A percentile compares a stretch with the other conserved stretches of the same genome.
phyloP scores from a whole-genome alignment of 129 eudicot genomes.

The Flaveria bidentis region DNA sequence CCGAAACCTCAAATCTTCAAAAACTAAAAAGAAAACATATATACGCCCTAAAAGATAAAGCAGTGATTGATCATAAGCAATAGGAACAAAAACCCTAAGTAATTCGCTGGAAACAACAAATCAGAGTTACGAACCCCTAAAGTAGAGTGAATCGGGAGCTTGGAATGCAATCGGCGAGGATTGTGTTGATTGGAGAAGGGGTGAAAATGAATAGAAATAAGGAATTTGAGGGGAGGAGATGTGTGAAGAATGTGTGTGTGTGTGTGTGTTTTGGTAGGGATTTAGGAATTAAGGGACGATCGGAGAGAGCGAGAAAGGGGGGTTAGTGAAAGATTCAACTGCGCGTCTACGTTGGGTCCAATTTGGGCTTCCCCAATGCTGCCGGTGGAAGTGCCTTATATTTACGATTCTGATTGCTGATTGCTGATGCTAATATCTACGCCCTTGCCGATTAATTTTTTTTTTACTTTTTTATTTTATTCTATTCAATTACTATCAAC shows the following conservation, averaged over 20 bases:
- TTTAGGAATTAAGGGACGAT: conserved; percentile 25
- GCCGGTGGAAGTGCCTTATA: no score
- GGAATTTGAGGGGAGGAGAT: neutral
- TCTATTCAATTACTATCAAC: no score
- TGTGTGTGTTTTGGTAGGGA: neutral
- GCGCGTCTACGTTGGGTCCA: conserved; percentile 46
- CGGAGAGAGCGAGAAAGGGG: conserved; percentile 28
- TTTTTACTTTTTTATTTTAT: no score
- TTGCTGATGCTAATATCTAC: no score
- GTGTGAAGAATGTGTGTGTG: neutral
- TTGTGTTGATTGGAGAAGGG: conserved; percentile 7
- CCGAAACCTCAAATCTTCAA: conserved; percentile 20
- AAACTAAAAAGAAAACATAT: neutral
- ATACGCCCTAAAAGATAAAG: neutral
- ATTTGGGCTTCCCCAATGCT: conserved; percentile 23
- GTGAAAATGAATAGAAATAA: conserved; percentile 3
- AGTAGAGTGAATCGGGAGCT: conserved; percentile 31
- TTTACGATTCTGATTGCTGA: no score
- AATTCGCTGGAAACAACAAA: conserved; percentile 10
- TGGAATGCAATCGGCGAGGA: conserved; percentile 21
- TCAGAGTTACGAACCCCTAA: conserved; percentile 13
- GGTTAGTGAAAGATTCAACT: conserved; percentile 31
- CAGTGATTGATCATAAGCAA: conserved; percentile 13
- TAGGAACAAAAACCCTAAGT: conserved; percentile 30
- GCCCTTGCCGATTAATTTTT: no score